Base-by-base conservation (phyloP, 495 filamentous ascomycete genomes). In the Penicillium robsamsonii region DNA sequence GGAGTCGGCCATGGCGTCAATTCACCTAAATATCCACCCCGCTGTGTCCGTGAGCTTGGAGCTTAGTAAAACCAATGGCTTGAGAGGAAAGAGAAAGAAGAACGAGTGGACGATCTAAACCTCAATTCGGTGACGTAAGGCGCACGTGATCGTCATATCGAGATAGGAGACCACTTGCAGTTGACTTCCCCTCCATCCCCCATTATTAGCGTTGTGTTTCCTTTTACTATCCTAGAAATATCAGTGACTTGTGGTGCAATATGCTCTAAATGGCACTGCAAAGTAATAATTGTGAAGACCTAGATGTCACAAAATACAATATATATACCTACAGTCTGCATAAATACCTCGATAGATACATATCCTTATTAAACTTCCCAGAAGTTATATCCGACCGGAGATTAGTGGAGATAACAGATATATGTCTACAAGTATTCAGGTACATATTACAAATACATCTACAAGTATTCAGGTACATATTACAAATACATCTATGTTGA, bases 1-100 rank as follows among this genome's bases (percentile, higher is more conserved):
- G 2, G 72, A 72, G n/a, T 75, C 69, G 3, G 78, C 63, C 72
- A 78, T 76, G 49, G 69, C 62, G 24, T 24, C 15, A 27, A 24
- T 27, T 20, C 42, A 25, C 29, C 49, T 18, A 11, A 20, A 11
- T 5, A 12, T 40, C n/a, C 46, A 41, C 30, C 17, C 40, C 20
- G 11, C 46, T 35, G 37, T 40, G 17, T 17, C 25, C 42, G 8
- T 15, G 24, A 25, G 42, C 42, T 44, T 44, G 11, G 22, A 47
- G 8, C 5, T 24, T 20, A 17, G 17, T 2, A 5, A 47, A 47
- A 29, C 18, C 27, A 31, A 31, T 12, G 4, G 45, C 44, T 46
- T 1, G n/a, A 47, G n/a, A 47, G n/a, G n/a, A 4, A n/a, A 49
- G 22, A 8, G 1, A n/a, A 17, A 24, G 12, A 27, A 29, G 25